Evolutionary conservation across 1,284 basidiomycete genomes (phyloP), one percentile per base, ranked within the genome.

Genomic region (Microbotryum silenes-acaulis): DNA sequence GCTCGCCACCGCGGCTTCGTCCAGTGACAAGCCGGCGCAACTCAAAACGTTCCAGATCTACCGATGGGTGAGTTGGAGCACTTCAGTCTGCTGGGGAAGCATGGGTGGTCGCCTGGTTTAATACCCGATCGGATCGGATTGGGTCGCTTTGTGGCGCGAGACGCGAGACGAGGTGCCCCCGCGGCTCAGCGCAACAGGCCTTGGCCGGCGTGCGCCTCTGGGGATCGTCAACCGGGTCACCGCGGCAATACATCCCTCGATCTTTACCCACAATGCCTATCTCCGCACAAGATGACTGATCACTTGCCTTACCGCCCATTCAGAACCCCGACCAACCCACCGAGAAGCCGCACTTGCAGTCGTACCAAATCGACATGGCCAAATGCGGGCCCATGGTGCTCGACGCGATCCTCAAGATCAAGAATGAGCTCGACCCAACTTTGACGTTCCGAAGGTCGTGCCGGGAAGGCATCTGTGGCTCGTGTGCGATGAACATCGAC

Each of bases 401-500:
- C 53, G 91, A 94, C 72, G 89, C 88, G 2, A 83, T 94, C 72
- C 96, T 97, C 80, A 97, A 98, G 80, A 97, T 98, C 77, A 98
- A 98, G 84, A 97, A 97, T 78, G 93, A 97, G 77, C 75, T 93
- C 29, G 94, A 97, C 79, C 88, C 94, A 8, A 96, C 94, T 2
- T 81, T 98, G 51, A 97, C 93, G 20, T 97, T 97, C 82, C 86
- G 93, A 37, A 85, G 93, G 61, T 96, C 91, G 37, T 98, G 94
- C 82, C 81, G 94, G 70, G 94, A 97, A 80, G 94, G 94, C 65
- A 98, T 97, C 73, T 97, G 96, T 74, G 96, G 94, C 51, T 93
- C 89, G 20, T 98, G 94, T 75, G 93, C 94, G 64, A 97, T 98
- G 94, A 97, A 97, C 82, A 91, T 97, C 74, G 87, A 97, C 77